phyloP scores from a whole-genome alignment of 2,329 filamentous ascomycete species.

The Beauveria sp. region DNA sequence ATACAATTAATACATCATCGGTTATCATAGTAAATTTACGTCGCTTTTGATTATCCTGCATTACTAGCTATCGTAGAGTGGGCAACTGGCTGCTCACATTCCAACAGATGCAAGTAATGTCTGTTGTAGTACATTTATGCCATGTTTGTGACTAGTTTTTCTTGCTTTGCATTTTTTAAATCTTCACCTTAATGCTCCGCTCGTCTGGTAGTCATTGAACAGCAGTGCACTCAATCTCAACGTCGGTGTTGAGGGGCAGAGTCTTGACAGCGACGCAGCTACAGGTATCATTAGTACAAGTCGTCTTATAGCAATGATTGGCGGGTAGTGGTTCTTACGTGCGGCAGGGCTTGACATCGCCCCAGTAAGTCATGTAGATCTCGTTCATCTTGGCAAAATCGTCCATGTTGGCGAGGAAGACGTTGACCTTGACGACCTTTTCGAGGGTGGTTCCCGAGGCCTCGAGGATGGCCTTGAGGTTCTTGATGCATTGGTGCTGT shows the following conservation, averaged over 20 bases:
- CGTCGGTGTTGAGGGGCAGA: background rate
- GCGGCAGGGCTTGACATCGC: slow-evolving; percentile 37
- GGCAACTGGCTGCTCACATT: no score
- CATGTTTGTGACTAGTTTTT: background rate
- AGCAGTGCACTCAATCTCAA: slow-evolving; percentile 26
- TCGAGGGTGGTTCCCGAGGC: slow-evolving; percentile 58
- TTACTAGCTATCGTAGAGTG: background rate
- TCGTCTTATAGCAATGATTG: background rate
- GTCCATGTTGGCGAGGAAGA: slow-evolving; percentile 67
- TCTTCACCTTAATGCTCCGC: no score
- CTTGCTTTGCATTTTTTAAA: background rate
- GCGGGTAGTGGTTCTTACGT: slow-evolving; percentile 24
- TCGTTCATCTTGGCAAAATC: slow-evolving; percentile 70
- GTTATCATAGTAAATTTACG: no score
- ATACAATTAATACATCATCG: no score
- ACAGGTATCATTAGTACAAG: background rate
- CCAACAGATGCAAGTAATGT: background rate
- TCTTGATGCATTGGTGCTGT: slow-evolving; percentile 58
- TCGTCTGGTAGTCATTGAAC: slow-evolving; percentile 14
- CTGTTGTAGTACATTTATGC: background rate
- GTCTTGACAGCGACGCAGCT: slow-evolving; percentile 28
- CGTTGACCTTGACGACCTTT: slow-evolving; percentile 64
- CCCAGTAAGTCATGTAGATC: slow-evolving; percentile 64
- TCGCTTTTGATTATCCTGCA: background rate
- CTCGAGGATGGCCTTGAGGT: slow-evolving; percentile 61